These are phyloP conservation scores for Dothistroma septosporum DNA, from an alignment of 2,329 filamentous ascomycete genomes.

Conservation along the genomic window DNA sequence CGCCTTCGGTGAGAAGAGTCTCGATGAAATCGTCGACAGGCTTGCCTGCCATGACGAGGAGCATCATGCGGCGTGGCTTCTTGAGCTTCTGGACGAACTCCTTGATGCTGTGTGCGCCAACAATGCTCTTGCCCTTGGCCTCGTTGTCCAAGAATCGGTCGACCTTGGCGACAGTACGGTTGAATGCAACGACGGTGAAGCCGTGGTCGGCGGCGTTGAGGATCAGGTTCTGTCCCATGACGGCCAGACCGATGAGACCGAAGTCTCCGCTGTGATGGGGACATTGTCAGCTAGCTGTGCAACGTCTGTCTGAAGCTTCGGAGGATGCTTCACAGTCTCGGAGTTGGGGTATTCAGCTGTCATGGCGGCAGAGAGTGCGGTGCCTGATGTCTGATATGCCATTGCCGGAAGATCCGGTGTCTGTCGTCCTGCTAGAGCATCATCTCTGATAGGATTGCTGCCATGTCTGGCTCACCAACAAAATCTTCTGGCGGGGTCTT, in stretches of 20 bases:
- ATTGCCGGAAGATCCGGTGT: background rate
- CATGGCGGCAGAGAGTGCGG: background rate
- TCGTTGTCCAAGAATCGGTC: constrained; percentile 57
- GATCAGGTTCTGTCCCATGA: constrained; percentile 54
- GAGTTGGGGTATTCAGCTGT: background rate
- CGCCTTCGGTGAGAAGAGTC: constrained; percentile 64
- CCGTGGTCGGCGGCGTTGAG: constrained; percentile 56
- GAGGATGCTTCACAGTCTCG: background rate
- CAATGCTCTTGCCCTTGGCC: constrained; percentile 75
- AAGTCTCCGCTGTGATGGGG: constrained; percentile 45
- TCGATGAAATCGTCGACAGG: constrained; percentile 99
- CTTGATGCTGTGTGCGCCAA: constrained; percentile 87
- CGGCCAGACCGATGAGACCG: constrained; percentile 52
- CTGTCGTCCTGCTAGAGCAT: background rate
- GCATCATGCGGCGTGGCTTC: constrained; percentile 94
- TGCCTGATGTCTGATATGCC: background rate
- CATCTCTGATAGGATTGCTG: background rate
- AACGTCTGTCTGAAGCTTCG: background rate
- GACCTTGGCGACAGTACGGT: constrained; percentile 98
- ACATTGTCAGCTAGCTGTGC: constrained; percentile 20
- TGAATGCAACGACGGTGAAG: constrained; percentile 97
- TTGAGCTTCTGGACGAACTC: constrained; percentile 97
- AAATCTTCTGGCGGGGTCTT: constrained; percentile 8
- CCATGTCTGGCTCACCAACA: background rate
- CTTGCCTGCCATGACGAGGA: constrained; percentile 97